A percentile compares a stretch with the other conserved stretches of the same genome.
Conservation (phyloP, 2,329 filamentous ascomycete species). For the Zymoseptoria passerinii region DNA sequence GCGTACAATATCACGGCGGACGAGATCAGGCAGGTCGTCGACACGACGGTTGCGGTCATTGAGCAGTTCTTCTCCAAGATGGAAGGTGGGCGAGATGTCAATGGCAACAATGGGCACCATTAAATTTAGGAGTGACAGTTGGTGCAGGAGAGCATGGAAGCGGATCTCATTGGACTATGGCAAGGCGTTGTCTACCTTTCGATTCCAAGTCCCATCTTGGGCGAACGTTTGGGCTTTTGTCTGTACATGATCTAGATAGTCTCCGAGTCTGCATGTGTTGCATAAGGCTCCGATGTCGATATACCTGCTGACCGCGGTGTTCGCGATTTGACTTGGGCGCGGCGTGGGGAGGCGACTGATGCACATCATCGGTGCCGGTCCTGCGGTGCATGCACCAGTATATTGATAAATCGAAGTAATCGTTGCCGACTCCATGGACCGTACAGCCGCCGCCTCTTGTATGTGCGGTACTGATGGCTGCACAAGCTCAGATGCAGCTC, state of each 20-base stretch:
- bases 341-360: background rate
- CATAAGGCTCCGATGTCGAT: background rate
- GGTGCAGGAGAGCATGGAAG: background rate
- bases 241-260: too few species aligned
- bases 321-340: background rate
- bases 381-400: background rate
- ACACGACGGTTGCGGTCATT: slow-evolving; percentile 45
- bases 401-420: background rate
- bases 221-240: too few species aligned
- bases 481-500: background rate
- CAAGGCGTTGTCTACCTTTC: too few species aligned
- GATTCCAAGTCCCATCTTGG: too few species aligned
- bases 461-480: background rate
- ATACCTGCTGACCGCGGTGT: background rate
- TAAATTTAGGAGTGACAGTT: background rate
- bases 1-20: slow-evolving; percentile 54
- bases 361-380: background rate
- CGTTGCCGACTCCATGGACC: background rate
- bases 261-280: too few species aligned
- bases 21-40: slow-evolving; percentile 50
- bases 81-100: background rate
- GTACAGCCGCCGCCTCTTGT: background rate
- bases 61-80: slow-evolving; percentile 36
- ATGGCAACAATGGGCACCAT: background rate
- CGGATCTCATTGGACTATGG: too few species aligned